Base-by-base conservation (phyloP, 139 green algal genomes). In the Spirogloea muscicola region DNA sequence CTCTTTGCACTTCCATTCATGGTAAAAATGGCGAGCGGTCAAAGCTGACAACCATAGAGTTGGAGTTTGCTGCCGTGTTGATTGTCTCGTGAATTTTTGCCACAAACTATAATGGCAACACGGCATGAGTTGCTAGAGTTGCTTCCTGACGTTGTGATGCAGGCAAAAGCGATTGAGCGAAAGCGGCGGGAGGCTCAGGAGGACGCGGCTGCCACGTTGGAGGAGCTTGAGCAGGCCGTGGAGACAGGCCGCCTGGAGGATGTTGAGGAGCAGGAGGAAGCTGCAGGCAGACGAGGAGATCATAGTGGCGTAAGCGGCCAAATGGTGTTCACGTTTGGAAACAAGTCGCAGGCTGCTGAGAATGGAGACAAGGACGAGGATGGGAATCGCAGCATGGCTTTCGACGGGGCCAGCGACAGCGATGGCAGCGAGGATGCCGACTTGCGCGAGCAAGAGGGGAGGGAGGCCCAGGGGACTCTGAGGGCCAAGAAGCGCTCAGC, bases 1-100 rank as follows among this genome's bases (percentile, higher is more conserved):
- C 51, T 70, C 21, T 92, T 97, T 61, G 82, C 82, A 9, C 85
- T 98, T 67, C 93, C 93, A 25, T 98, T 98, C 86, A 97, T 97
- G 92, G 68, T 81, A 48, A 74, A 91, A 21, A 21, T 55, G 21
- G 46, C 21, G 21, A 21, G 21, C 46, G 21, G 21, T 55, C 21
- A 21, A 21, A 55, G n/a, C 21, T 21, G 21, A 48, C 21, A 66
- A 66, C 21, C n/a, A 21, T 66, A 21, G 18, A 63, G 21, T 66
- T 66, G n/a, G 21, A 18, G n/a, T 46, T 39, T 48, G 21, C 21
- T 48, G 18, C 18, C n/a, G 18, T 39, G 21, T 21, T 39, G n/a
- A 66, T 21, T 21, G 21, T 60, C 27, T 44, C 21, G 18, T 18
- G 21, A 18, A 52, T 39, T 39, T 21, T 21, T 66, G 57, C n/a